phyloP scores from a whole-genome alignment of 192 early-diverging fungal genomes.

The Gaertneriomyces semiglobifer region DNA sequence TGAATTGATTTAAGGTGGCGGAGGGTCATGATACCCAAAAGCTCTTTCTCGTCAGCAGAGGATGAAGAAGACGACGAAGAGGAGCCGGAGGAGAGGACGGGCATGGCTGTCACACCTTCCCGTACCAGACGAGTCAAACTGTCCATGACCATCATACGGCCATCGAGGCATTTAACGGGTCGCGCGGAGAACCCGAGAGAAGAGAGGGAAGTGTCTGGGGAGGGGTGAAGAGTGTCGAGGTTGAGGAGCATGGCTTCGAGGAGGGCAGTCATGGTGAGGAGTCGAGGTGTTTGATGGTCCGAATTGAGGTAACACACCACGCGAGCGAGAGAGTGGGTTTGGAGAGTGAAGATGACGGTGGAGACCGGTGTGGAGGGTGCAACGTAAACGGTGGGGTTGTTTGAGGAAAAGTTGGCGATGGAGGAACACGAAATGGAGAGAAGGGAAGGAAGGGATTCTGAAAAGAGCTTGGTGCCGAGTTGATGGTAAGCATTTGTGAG shows the following conservation, averaged over 20 bases:
- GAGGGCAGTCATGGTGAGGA: constrained; percentile 21
- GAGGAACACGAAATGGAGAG: too few species aligned
- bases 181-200: constrained; percentile 20
- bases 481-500: constrained; percentile 19
- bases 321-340: constrained; percentile 4
- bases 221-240: constrained; percentile 30
- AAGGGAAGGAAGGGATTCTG: not conserved
- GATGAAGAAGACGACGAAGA: not conserved
- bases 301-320: constrained; percentile 14
- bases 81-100: constrained; percentile 3
- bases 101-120: constrained; percentile 26
- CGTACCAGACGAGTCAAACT: constrained; percentile 20
- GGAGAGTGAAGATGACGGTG: constrained; percentile 11
- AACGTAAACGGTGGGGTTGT: constrained; percentile 30
- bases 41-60: too few species aligned
- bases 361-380: constrained; percentile 6
- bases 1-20: constrained; percentile 10
- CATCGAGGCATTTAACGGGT: constrained; percentile 21
- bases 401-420: constrained; percentile 24
- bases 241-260: constrained; percentile 30
- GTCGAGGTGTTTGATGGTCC: constrained; percentile 15
- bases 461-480: constrained; percentile 9
- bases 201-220: constrained; percentile 27
- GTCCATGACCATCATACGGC: constrained; percentile 9
- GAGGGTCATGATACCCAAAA: constrained; percentile 22